Conservation (phyloP, 106 monocot species). For the Vanilla planifolia region DNA sequence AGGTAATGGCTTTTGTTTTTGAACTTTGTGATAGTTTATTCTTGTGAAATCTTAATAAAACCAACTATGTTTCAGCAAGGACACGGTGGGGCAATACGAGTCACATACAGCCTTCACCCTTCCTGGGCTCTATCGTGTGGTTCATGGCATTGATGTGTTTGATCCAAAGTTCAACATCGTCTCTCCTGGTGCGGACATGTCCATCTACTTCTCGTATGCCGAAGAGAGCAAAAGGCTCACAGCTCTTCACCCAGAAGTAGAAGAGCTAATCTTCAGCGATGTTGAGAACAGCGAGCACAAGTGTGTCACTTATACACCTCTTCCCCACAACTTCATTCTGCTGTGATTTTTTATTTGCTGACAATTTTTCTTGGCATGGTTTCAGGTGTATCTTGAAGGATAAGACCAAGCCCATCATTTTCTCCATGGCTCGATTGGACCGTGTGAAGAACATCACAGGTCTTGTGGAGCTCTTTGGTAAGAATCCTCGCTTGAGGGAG, state of each 20-base stretch:
- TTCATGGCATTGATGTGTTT: constrained; percentile 50
- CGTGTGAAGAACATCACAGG: constrained; percentile 60
- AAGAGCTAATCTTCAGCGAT: constrained; percentile 39
- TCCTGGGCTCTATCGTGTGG: constrained; percentile 47
- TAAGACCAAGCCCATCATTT: constrained; percentile 57
- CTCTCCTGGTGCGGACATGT: constrained; percentile 42
- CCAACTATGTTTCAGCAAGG: constrained; percentile 20
- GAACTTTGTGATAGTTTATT: background rate
- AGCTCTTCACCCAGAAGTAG: constrained; percentile 32
- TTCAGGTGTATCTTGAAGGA: constrained; percentile 35
- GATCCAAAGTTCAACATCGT: constrained; percentile 49
- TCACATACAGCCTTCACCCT: constrained; percentile 39
- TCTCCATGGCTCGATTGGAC: constrained; percentile 65
- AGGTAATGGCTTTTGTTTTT: constrained; percentile 30
- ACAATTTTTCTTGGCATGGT: no score
- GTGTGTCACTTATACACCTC: constrained; percentile 6
- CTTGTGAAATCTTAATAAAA: background rate
- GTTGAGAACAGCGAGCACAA: constrained; percentile 39
- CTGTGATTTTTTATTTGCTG: no score
- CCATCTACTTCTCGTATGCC: constrained; percentile 38
- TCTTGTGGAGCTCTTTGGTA: constrained; percentile 52
- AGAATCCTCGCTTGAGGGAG: constrained; percentile 30
- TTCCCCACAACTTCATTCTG: no score
- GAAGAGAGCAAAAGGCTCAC: constrained; percentile 36
- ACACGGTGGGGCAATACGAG: constrained; percentile 37